Evolutionary conservation across 441 rosid genomes (phyloP), one percentile per base, ranked within the genome.

Genomic region (Iberis amara): DNA sequence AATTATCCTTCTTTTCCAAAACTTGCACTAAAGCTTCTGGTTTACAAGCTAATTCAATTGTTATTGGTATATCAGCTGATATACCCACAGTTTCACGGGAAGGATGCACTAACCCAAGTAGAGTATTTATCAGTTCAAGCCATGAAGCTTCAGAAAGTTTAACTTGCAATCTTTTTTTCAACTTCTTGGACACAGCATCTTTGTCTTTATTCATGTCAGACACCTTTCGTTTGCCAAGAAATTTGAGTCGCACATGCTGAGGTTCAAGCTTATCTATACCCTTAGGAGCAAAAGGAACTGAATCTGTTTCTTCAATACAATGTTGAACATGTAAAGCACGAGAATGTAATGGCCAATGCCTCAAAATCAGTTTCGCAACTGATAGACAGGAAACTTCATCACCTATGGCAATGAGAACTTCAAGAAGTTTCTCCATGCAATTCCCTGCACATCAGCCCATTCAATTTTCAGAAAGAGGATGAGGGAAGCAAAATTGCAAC

Each of bases 371-470:
- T 54, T 89, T 90, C 47, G 95, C 91, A 40, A 94, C 83, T 56
- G 97, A 80, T 53, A 94, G 89, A 64, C 99, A 94, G 47, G 99
- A 81, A 59, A 87, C 97, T 79, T 94, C 97, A 70, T 94, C 99
- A 68, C 99, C 86, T 60, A 94, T 83, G 62, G 99, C 96, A 73
- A 94, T 89, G 68, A 94, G 96, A 72, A 94, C 86, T 80, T 94
- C 99, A 72, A 94, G 69, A 55, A 94, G 82, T 72, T 94, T 94
- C 85, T 89, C 99, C 99, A 89, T 89, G 78, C 95, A 94, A 74
- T 85, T 94, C 99, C 99, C 97, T 94, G 79, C 66, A 42, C 52
- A 61, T 35, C 28, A 53, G 47, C 15, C 35, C 41, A 55, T 42
- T 48, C 54, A 41, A 24, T 36, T 42, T 52, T 60, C 39, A 42